Evolutionary conservation across 2,329 filamentous ascomycete genomes (phyloP).

Genomic region (Cladosporium oxysporum): DNA sequence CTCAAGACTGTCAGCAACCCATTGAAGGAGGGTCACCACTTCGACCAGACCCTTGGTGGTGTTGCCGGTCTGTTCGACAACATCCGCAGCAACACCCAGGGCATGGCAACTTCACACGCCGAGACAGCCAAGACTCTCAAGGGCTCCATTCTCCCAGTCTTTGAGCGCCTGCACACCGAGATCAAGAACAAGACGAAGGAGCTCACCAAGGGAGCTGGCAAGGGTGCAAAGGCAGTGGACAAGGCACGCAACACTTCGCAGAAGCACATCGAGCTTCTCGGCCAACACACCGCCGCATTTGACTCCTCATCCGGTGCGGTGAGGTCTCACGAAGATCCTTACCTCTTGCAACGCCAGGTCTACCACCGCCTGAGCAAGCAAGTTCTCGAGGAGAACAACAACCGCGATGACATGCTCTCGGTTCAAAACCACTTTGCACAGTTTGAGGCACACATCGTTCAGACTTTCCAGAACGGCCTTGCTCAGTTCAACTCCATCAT

Average conservation of each 20-base stretch:
- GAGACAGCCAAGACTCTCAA: slow-evolving; percentile 93
- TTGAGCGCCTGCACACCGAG: slow-evolving; percentile 89
- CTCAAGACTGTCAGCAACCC: slow-evolving; percentile 90
- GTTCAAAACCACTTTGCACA: slow-evolving; percentile 88
- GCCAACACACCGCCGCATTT: slow-evolving; percentile 77
- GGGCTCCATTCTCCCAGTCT: slow-evolving; percentile 78
- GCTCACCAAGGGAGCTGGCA: slow-evolving; percentile 75
- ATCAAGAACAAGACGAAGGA: slow-evolving; percentile 97
- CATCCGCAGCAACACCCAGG: slow-evolving; percentile 88
- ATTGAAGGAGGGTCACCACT: slow-evolving; percentile 87
- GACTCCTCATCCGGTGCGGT: slow-evolving; percentile 74
- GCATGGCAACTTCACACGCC: slow-evolving; percentile 81
- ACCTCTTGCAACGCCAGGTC: slow-evolving; percentile 79
- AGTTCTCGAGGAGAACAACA: slow-evolving; percentile 93
- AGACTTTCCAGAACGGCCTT: slow-evolving; percentile 79
- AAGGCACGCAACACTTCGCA: slow-evolving; percentile 84
- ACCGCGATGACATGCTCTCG: slow-evolving; percentile 83
- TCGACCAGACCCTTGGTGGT: slow-evolving; percentile 85
- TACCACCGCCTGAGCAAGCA: slow-evolving; percentile 85
- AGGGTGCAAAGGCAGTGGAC: slow-evolving; percentile 86
- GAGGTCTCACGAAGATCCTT: slow-evolving; percentile 77
- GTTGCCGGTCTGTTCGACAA: slow-evolving; percentile 91
- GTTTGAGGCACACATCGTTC: slow-evolving; percentile 84
- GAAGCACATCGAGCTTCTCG: slow-evolving; percentile 93
- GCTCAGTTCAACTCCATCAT: slow-evolving; percentile 80